phyloP scores from a whole-genome alignment of 148 eudicot species.

The Drosera capensis region DNA sequence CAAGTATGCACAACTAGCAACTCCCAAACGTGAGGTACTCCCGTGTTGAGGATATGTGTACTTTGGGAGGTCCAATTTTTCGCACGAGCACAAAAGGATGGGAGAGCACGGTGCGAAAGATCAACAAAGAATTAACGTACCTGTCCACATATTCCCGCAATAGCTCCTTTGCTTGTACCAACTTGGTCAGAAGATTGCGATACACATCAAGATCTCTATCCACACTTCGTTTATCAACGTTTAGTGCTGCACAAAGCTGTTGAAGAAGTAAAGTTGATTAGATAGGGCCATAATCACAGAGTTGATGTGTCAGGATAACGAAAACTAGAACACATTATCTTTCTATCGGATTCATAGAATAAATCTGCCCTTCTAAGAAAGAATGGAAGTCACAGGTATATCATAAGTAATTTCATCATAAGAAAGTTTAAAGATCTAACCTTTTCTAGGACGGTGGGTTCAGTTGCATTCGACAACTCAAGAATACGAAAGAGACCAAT shows the following conservation, averaged over 20 bases:
- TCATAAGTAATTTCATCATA: not conserved
- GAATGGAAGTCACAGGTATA: too few species aligned
- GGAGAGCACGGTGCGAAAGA: not conserved
- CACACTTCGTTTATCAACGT: conserved; percentile 79
- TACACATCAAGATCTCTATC: conserved; percentile 96
- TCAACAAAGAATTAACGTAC: conserved; percentile 16
- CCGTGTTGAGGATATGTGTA: too few species aligned
- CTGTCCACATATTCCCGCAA: conserved; percentile 81
- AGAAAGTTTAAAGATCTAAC: conserved; percentile 18
- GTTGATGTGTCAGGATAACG: not conserved
- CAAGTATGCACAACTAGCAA: too few species aligned
- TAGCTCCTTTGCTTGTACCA: conserved; percentile 93
- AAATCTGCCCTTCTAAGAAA: too few species aligned
- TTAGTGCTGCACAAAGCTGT: conserved; percentile 87
- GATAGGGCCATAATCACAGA: not conserved
- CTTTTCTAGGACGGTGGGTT: conserved; percentile 76
- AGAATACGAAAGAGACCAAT: conserved; percentile 89
- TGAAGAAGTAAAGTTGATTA: not conserved
- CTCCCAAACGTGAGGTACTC: too few species aligned
- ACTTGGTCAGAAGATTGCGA: conserved; percentile 78
- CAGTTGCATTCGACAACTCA: conserved; percentile 79
- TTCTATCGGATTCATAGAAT: not conserved
- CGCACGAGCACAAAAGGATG: not conserved
- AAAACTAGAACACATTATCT: not conserved
- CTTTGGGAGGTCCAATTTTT: not conserved